Base-by-base conservation (phyloP, 1,284 basidiomycete genomes). In the Coniferiporia sulphurascens region DNA sequence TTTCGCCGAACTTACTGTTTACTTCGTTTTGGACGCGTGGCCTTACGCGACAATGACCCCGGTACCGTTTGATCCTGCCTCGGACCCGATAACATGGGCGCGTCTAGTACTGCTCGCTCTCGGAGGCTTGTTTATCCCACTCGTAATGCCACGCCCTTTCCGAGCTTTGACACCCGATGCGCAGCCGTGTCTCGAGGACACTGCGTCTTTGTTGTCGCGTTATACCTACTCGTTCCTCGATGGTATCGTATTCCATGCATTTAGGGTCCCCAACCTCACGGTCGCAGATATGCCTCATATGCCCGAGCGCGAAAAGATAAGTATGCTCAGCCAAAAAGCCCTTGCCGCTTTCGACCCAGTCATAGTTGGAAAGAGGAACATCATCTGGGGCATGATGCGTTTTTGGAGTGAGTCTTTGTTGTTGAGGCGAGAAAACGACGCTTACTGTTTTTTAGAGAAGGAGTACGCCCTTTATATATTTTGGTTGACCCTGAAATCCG, bases 141-240 rank as follows among this genome's bases (percentile, higher is more conserved):
- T 81, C 1, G 58, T 77, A 49, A 71, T 74, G n/a, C 81, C 82
- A 12, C 73, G 77, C 9, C 65, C 63, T 13, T 81, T 79, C 62
- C 66, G 75, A 0, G 78, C 82, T 0, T 64, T 72, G 2, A 74
- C 80, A 59, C 74, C 68, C 5, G 64, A 64, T 62, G 76, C 71
- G 57, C 41, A 69, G 21, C 56, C 55, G 19, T 54, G 56, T 32
- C 32, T 43, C 7, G 15, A 45, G 7, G 45, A 61, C 22, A 58
- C 56, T 12, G 41, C 27, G 8, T 52, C 48, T 22, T n/a, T n/a
- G n/a, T n/a, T n/a, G n/a, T n/a, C n/a, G n/a, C n/a, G n/a, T n/a
- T n/a, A n/a, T n/a, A n/a, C n/a, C n/a, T n/a, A n/a, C n/a, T n/a
- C n/a, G n/a, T n/a, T n/a, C n/a, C n/a, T n/a, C n/a, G n/a, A n/a